Conservation (phyloP, 2,329 filamentous ascomycete species). For the Clarireedia homoeocarpa region DNA sequence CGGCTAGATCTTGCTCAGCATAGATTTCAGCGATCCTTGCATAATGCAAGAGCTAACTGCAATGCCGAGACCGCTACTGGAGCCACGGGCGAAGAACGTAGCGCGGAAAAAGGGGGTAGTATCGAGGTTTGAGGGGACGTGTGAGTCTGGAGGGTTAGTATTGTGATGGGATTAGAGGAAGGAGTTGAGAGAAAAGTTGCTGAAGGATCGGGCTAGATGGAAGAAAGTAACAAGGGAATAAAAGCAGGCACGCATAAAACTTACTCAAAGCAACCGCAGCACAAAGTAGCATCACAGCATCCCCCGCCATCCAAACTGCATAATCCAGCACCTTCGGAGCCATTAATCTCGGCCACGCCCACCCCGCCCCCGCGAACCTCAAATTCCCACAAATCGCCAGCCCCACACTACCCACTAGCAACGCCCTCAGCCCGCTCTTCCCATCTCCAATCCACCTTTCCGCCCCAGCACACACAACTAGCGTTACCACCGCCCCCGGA, state of each 20-base stretch:
- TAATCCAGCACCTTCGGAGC: not conserved
- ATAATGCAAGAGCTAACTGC: not conserved
- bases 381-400: not conserved
- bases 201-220: no score
- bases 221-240: no score
- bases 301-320: not conserved
- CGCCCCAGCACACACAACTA: not conserved
- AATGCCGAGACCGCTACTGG: not conserved
- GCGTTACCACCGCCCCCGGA: not conserved
- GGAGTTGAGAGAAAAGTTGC: not conserved
- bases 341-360: not conserved
- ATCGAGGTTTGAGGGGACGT: not conserved
- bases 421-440: not conserved
- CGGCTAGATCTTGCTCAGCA: not conserved
- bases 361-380: not conserved
- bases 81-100: not conserved
- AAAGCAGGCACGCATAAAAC: not conserved
- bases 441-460: not conserved
- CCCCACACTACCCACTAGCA: not conserved
- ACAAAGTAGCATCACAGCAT: not conserved
- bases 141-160: not conserved
- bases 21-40: not conserved
- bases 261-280: not conserved
- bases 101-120: not conserved
- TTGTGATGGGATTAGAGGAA: no score